Evolutionary conservation across 106 monocot genomes (phyloP).

Genomic region (Dendrobium nobile): DNA sequence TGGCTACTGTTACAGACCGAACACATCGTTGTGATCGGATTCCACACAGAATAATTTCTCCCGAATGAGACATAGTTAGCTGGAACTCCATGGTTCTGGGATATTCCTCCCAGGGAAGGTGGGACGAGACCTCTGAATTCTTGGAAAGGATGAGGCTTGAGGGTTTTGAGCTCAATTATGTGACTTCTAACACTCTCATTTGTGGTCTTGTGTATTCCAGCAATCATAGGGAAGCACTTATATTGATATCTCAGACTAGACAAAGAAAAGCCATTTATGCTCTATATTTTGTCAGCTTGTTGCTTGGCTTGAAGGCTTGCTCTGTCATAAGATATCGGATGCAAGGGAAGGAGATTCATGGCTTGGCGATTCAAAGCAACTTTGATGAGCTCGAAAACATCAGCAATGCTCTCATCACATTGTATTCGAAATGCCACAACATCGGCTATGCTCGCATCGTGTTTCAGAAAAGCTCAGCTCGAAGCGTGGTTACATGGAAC

Average conservation of each 20-base stretch:
- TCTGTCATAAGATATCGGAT: slow-evolving; percentile 17
- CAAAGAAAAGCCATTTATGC: background rate
- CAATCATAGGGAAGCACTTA: slow-evolving; percentile 17
- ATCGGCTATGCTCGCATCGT: slow-evolving; percentile 14
- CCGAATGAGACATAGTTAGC: slow-evolving; percentile 36
- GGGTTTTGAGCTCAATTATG: slow-evolving; percentile 18
- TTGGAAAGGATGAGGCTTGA: slow-evolving; percentile 24
- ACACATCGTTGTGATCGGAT: too few relatives aligned
- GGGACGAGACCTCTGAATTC: slow-evolving; percentile 36
- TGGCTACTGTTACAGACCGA: too few relatives aligned
- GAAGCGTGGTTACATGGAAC: slow-evolving; percentile 49
- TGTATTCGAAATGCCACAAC: slow-evolving; percentile 48
- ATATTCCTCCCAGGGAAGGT: slow-evolving; percentile 31
- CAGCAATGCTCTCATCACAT: slow-evolving; percentile 43
- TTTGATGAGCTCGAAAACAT: slow-evolving; percentile 24
- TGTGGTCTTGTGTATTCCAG: slow-evolving; percentile 30
- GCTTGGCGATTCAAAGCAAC: slow-evolving; percentile 11
- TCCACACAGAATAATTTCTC: too few relatives aligned
- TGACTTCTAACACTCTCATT: slow-evolving; percentile 39
- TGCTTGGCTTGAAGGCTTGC: slow-evolving; percentile 43
- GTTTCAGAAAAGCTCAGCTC: slow-evolving; percentile 14
- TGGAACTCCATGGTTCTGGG: slow-evolving; percentile 55
- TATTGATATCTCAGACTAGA: slow-evolving; percentile 39
- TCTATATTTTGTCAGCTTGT: slow-evolving; percentile 31
- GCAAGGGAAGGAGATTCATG: slow-evolving; percentile 54